Evolutionary conservation across 306 rosid genomes (phyloP).

Genomic region (Purshia tridentata): DNA sequence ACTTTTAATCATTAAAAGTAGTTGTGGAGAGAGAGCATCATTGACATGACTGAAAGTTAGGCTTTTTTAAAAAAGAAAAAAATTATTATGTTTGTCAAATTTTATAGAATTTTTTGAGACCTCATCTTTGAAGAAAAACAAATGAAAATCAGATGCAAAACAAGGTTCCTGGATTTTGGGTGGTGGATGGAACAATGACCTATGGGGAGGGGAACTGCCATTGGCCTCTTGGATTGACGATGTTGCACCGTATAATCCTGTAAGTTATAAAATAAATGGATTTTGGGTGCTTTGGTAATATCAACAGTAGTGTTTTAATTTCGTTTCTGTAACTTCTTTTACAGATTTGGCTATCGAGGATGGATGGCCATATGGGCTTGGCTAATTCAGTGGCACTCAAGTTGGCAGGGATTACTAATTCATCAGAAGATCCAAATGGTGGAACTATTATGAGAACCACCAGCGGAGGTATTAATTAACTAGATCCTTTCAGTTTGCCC

Average conservation of each 20-base stretch:
- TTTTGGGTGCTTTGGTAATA: constrained; percentile 15
- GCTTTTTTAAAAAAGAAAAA: not conserved
- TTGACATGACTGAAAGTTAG: not conserved
- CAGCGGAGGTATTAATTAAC: constrained; percentile 51
- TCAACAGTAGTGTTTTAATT: not conserved
- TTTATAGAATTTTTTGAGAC: not conserved
- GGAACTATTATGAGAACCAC: constrained; percentile 63
- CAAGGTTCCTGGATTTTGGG: constrained; percentile 90
- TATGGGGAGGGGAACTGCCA: constrained; percentile 86
- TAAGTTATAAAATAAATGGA: constrained; percentile 33
- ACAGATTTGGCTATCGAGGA: constrained; percentile 80
- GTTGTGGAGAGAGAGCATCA: not conserved
- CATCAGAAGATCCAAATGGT: constrained; percentile 63
- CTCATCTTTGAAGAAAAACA: constrained; percentile 10
- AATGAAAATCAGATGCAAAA: constrained; percentile 46
- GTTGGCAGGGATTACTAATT: constrained; percentile 60
- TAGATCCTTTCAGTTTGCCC: constrained; percentile 1
- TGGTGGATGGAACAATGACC: constrained; percentile 93
- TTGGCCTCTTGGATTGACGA: constrained; percentile 75
- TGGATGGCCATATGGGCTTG: constrained; percentile 85
- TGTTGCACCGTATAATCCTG: constrained; percentile 71
- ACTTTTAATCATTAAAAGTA: not conserved
- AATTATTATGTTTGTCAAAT: not conserved
- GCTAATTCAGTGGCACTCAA: constrained; percentile 68
- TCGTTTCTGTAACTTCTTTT: constrained; percentile 13